Evolutionary conservation across 306 rosid genomes (phyloP), one percentile per base, ranked within the genome.

Genomic region (Malus domestica): DNA sequence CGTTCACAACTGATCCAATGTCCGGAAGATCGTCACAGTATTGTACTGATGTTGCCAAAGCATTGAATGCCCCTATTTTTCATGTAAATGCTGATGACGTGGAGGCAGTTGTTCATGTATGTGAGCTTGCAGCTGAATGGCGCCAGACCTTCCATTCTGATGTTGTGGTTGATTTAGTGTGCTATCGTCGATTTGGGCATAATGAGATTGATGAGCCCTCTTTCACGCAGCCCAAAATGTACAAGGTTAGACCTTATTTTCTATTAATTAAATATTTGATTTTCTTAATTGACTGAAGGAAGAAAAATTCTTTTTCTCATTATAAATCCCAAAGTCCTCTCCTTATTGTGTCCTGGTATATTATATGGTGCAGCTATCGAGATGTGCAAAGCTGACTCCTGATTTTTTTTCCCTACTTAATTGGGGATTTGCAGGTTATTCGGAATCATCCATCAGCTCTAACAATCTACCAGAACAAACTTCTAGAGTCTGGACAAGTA

Each of bases 121-220:
- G 89, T 81, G 97, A 95, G 87, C 96, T 95, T 82, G 99, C 99
- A 23, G 97, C 97, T 23, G 99, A 92, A 91, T 95, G 99, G 99
- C 93, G 97, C 74, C 99, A 95, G 80, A 89, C 88, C 66, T 95
- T 95, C 88, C 99, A 95, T 87, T 90, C 97, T 10, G 99, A 95
- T 76, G 99, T 92, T 72, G 97, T 95, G 49, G 99, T 95, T 65
- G 99, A 95, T 83, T 79, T 95, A 35, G 99, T 95, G 64, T 95
- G 99, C 58, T 95, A 95, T 80, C 96, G 97, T 66, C 89, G 96
- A 80, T 95, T 89, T 80, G 99, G 99, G 79, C 97, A 95, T 85
- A 95, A 90, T 80, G 99, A 92, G 88, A 95, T 95, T 82, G 97
- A 95, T 72, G 97, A 95, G 76, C 99, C 99, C 42, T 95, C 96